Base-by-base conservation (phyloP, 2,329 filamentous ascomycete species). In the Orbilia javanica region DNA sequence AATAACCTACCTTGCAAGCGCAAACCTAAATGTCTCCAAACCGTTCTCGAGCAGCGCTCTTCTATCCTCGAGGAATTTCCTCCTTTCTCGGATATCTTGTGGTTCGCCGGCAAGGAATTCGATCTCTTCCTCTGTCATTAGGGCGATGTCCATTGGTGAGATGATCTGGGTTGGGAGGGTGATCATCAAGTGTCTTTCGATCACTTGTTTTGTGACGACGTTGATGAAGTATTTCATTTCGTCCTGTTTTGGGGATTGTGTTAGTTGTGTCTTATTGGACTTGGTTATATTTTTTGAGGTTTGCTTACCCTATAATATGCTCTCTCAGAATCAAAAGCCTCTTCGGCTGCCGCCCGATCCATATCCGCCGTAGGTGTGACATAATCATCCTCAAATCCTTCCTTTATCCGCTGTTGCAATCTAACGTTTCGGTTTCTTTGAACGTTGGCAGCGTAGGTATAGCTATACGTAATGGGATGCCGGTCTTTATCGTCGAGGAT, bases 161-260 rank as follows among this genome's bases (percentile, higher is more conserved):
- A 73, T 73, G 22, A 73, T 73, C 39, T 73, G 69, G 18, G 36
- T 66, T 31, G 69, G 69, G 15, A 73, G 39, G 4, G 69, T 73
- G 20, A 48, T 46, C 60, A 73, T 73, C 39, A 73, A n/a, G 50
- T 73, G 69, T 39, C 69, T 52, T 66, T 73, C 69, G 48, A 73
- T 73, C 5, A 73, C 69, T 60, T 73, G 69, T 44, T 73, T 73
- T 20, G 69, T 73, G 39, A 73, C 69, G 29, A 73, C 69, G 29
- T 73, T 73, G 34, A 73, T 66, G 36, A 73, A 73, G 39, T 73
- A 73, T 52, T 63, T 48, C 46, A 73, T 50, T 31, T 73, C 69
- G 18, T 73, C 69, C 69, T 73, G 15, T 31, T 39, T 48, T 25
- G 20, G 10, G 34, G n/a, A 15, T 4, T 8, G 1, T n/a, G 8